phyloP scores from a whole-genome alignment of 1,139 yeast species.

The Insectozyma bohioensis region DNA sequence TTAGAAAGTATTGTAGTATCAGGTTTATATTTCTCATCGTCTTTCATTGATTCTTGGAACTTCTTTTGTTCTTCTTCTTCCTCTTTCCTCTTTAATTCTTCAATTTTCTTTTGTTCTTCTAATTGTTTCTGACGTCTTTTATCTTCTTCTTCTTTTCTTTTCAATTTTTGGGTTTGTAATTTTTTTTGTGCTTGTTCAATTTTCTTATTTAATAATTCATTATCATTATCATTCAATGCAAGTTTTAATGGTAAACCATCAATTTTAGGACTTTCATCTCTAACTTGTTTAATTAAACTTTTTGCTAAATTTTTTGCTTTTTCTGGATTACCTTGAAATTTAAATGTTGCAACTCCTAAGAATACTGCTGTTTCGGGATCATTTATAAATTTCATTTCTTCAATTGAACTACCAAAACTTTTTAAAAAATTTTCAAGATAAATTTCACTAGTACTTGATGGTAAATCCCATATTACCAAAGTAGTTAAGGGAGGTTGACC shows the following conservation, averaged over 20 bases:
- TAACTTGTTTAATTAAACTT: constrained; percentile 29
- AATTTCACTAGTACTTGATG: constrained; percentile 46
- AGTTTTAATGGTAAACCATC: constrained; percentile 41
- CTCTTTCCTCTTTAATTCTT: constrained; percentile 16
- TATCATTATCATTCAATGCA: constrained; percentile 38
- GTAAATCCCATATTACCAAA: constrained; percentile 67
- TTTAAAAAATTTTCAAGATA: constrained; percentile 53
- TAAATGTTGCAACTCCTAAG: constrained; percentile 67
- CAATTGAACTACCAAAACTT: constrained; percentile 57
- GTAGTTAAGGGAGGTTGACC: constrained; percentile 77
- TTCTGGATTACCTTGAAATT: constrained; percentile 60
- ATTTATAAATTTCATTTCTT: constrained; percentile 56
- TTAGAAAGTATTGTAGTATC: constrained; percentile 39
- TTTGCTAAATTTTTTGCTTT: constrained; percentile 50
- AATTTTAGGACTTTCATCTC: constrained; percentile 31
- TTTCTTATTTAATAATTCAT: constrained; percentile 29
- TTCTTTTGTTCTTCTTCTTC: constrained; percentile 12
- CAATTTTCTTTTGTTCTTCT: constrained; percentile 16
- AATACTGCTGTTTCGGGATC: constrained; percentile 83
- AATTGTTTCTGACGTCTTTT: constrained; percentile 16
- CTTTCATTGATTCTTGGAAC: constrained; percentile 9
- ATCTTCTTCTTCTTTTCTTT: constrained; percentile 25
- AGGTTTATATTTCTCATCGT: constrained; percentile 18
- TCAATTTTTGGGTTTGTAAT: constrained; percentile 31
- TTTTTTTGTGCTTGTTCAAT: constrained; percentile 33